These are phyloP conservation scores for Ustilago loliicola DNA, from an alignment of 1,284 basidiomycete species.

Conservation along the genomic window DNA sequence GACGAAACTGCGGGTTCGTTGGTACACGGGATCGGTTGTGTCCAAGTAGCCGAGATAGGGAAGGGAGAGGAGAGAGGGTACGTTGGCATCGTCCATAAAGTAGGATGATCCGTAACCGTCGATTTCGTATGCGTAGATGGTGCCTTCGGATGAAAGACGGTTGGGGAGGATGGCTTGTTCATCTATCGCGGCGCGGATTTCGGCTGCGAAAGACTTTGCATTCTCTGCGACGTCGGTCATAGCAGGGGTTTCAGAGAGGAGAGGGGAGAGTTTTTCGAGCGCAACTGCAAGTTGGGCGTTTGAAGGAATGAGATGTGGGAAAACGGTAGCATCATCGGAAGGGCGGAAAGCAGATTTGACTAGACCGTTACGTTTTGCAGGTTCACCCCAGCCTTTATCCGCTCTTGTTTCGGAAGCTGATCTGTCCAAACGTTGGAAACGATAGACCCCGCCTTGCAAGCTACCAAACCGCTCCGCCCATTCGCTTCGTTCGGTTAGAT, in stretches of 20 bases:
- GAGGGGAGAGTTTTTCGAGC: slow-evolving; percentile 35
- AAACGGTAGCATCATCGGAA: slow-evolving; percentile 57
- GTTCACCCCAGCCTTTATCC: slow-evolving; percentile 60
- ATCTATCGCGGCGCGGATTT: slow-evolving; percentile 39
- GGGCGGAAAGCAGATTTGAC: slow-evolving; percentile 61
- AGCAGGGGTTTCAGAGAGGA: slow-evolving; percentile 12
- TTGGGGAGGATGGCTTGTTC: slow-evolving; percentile 34
- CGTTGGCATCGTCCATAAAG: slow-evolving; percentile 65
- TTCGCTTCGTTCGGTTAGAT: slow-evolving; percentile 28
- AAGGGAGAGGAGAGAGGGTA: slow-evolving; percentile 60
- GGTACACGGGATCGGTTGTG: slow-evolving; percentile 42
- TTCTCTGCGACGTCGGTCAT: slow-evolving; percentile 36
- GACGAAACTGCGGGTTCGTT: slow-evolving; percentile 51
- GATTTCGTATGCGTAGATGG: slow-evolving; percentile 63
- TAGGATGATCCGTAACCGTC: slow-evolving; percentile 59
- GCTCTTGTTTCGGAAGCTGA: slow-evolving; percentile 55
- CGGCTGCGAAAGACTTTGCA: slow-evolving; percentile 31
- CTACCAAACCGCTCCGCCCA: slow-evolving; percentile 44
- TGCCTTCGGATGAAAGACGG: slow-evolving; percentile 19
- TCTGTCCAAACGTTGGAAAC: slow-evolving; percentile 49
- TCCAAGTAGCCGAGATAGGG: slow-evolving; percentile 58
- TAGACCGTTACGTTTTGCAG: slow-evolving; percentile 39
- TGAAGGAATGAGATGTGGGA: slow-evolving; percentile 56
- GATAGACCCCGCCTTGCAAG: slow-evolving; percentile 54
- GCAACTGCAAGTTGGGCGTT: slow-evolving; percentile 55